Evolutionary conservation across 1,284 basidiomycete genomes (phyloP).

Genomic region (Naganishia liquefaciens): DNA sequence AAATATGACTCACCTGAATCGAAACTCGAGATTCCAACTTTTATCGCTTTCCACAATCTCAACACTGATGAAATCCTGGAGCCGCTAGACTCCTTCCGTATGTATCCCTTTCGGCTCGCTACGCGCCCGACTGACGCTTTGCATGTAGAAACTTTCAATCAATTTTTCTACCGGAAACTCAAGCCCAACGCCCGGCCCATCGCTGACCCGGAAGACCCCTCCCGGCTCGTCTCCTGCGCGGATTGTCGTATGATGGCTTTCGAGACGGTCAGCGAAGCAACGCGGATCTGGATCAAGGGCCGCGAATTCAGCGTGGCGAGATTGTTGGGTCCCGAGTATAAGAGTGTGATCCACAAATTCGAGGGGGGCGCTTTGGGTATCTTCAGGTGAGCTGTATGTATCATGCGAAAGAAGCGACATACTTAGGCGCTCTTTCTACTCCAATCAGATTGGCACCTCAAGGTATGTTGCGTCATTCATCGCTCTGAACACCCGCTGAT

Average conservation of each 20-base stretch:
- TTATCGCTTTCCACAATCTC: constrained; percentile 88
- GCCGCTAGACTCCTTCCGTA: constrained; percentile 79
- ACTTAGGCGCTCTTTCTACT: neutral
- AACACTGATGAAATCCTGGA: constrained; percentile 79
- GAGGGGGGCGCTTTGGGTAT: constrained; percentile 71
- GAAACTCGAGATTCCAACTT: constrained; percentile 76
- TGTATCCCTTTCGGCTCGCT: constrained; percentile 41
- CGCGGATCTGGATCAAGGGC: constrained; percentile 94
- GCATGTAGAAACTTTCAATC: constrained; percentile 77
- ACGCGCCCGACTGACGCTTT: constrained; percentile 22
- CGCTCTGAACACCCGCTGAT: constrained; percentile 3
- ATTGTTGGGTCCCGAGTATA: constrained; percentile 77
- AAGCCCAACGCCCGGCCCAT: constrained; percentile 78
- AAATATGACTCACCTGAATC: constrained; percentile 90
- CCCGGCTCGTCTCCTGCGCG: constrained; percentile 78
- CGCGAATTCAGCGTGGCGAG: constrained; percentile 81
- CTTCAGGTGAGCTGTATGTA: constrained; percentile 60
- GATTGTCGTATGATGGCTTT: constrained; percentile 96
- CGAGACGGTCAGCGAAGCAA: constrained; percentile 79
- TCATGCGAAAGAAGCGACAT: neutral
- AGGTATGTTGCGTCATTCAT: constrained; percentile 30
- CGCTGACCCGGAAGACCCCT: constrained; percentile 70
- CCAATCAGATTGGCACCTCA: constrained; percentile 71
- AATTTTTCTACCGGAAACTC: constrained; percentile 85
- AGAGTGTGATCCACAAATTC: constrained; percentile 67